These are phyloP conservation scores for Chamaecyparis obtusa DNA, from an alignment of 75 land plant species.

Conservation along the genomic window DNA sequence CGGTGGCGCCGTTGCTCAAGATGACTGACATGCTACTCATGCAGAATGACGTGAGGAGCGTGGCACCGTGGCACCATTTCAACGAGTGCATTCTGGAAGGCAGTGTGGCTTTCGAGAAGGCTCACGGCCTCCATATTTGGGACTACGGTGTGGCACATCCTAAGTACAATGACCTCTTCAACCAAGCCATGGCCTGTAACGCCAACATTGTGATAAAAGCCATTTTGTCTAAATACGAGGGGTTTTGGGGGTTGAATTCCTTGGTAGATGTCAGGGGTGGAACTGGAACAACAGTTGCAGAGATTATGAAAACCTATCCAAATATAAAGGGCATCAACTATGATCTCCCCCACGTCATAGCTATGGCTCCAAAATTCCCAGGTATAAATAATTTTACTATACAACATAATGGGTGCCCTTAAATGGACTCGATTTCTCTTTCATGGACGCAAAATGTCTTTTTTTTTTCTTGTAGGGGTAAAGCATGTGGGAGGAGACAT, in stretches of 20 bases:
- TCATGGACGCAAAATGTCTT: background rate
- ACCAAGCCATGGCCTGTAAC: conserved; percentile 29
- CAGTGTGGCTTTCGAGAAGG: conserved; percentile 11
- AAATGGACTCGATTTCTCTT: background rate
- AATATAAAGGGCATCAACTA: conserved; percentile 34
- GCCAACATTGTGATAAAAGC: conserved; percentile 21
- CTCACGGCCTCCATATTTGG: conserved; percentile 20
- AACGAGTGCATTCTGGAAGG: conserved; percentile 18
- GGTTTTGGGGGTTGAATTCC: conserved; percentile 20
- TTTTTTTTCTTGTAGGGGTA: background rate
- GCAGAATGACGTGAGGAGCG: conserved; percentile 13
- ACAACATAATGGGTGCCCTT: background rate
- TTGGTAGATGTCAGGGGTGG: conserved; percentile 56
- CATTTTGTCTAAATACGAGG: conserved; percentile 13
- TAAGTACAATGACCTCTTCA: conserved; percentile 16
- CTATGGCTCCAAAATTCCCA: conserved; percentile 15
- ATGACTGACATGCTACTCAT: conserved; percentile 26
- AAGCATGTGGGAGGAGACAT: conserved; percentile 33
- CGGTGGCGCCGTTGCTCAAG: background rate
- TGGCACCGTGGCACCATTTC: conserved; percentile 33
- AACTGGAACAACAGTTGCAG: conserved; percentile 17
- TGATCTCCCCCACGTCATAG: conserved; percentile 47
- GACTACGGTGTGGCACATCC: background rate
- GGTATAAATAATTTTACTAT: conserved; percentile 8
- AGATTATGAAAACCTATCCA: conserved; percentile 25